Evolutionary conservation across 495 filamentous ascomycete species (phyloP), one percentile per base, ranked within the genome.

Genomic region (Aspergillus coremiiformis): DNA sequence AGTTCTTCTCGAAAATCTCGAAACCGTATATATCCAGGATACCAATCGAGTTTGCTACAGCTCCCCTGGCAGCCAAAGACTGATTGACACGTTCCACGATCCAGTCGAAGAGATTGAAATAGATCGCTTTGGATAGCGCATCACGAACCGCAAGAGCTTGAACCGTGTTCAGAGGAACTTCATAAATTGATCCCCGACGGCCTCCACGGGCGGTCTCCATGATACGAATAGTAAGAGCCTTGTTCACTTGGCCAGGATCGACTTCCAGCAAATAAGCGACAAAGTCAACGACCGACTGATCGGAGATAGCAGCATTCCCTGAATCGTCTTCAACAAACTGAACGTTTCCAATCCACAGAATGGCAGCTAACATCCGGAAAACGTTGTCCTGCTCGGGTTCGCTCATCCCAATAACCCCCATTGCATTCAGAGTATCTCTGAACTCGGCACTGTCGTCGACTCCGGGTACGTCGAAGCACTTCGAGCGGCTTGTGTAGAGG

Each of bases 11-110:
- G 57, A 99, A 99, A 57, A 99, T 99, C 68, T 99, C 94, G 60
- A 99, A 99, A 14, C 94, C 94, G 68, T 99, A 99, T 54, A 99
- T 99, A 78, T 99, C 94, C 44, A 99, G 80, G 68, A 99, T 97
- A 66, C 93, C 93, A 60, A 99, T 93, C 2, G 88, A 87, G 65
- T 96, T 90, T 11, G 83, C 72, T 8, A 88, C 71, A 0, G 83
- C 67, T 10, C 85, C 84, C 23, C 87, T 80, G 27, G 93, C 90
- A 68, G 85, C 82, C 59, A 98, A 70, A 9, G 93, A 96, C 44
- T 82, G 76, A 61, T 98, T 98, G 54, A 97, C 87, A 55, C 94
- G 85, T 53, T 85, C 82, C 26, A 97, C 90, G 56, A 99, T 97
- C 93, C 93, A 99, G 66, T 99, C 93, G 61, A 99, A 99, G 39